A percentile compares a stretch with the other conserved stretches of the same genome.
These are phyloP conservation scores for Salix dunnii DNA, from an alignment of 345 rosid genomes.

Conservation along the genomic window DNA sequence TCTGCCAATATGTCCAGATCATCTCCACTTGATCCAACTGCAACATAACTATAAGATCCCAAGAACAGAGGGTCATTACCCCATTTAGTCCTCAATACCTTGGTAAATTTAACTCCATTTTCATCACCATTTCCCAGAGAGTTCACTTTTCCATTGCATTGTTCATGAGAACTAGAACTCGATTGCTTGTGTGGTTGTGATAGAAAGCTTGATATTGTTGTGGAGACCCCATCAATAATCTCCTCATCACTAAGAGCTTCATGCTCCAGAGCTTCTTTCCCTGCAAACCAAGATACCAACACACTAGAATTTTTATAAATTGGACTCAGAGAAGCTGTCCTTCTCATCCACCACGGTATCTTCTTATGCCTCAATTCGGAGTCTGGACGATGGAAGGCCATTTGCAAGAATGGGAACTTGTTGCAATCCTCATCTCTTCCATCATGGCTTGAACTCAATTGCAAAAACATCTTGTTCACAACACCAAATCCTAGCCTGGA, in stretches of 20 bases:
- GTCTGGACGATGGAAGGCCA: constrained; percentile 59
- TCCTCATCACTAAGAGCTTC: constrained; percentile 72
- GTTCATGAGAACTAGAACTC: constrained; percentile 17
- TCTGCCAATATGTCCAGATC: constrained; percentile 79
- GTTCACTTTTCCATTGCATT: constrained; percentile 38
- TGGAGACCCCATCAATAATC: constrained; percentile 58
- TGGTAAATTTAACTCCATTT: constrained; percentile 37
- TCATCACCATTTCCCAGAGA: constrained; percentile 8
- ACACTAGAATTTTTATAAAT: constrained; percentile 68
- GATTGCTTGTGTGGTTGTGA: constrained; percentile 14
- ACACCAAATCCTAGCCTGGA: constrained; percentile 83
- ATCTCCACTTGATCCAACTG: constrained; percentile 87
- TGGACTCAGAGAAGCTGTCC: constrained; percentile 73
- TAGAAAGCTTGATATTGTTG: constrained; percentile 53
- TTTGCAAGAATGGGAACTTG: constrained; percentile 64
- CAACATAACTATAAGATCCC: constrained; percentile 85
- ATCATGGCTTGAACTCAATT: constrained; percentile 34
- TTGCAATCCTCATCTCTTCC: constrained; percentile 15
- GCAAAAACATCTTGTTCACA: constrained; percentile 85
- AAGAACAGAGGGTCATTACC: constrained; percentile 78
- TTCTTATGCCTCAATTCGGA: constrained; percentile 48
- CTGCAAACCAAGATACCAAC: constrained; percentile 89
- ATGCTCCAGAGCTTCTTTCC: constrained; percentile 86
- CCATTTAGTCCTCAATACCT: constrained; percentile 83
- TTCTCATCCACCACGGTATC: constrained; percentile 96